A percentile compares a stretch with the other conserved stretches of the same genome.
Conservation (phyloP, 805 yeast genomes). For the Candida ponderosae region DNA sequence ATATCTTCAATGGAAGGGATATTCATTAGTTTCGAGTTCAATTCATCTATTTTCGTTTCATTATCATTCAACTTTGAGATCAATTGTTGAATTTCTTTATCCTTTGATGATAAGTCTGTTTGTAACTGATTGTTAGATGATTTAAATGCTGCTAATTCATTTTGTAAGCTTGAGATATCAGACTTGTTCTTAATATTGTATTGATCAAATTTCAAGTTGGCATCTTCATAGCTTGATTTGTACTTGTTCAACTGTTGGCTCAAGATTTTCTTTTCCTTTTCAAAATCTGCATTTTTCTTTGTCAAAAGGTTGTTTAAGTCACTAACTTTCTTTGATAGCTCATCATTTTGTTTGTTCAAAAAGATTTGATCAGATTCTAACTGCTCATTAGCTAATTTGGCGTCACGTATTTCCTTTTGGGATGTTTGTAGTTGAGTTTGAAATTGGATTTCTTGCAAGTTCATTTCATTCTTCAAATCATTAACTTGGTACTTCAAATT, state of each 20-base stretch:
- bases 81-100: constrained; percentile 15
- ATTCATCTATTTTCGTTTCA: constrained; percentile 19
- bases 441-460: no score
- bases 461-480: constrained; percentile 20
- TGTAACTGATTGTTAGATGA: constrained; percentile 16
- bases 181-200: constrained; percentile 5
- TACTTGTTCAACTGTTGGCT: constrained; percentile 22
- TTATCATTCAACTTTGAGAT: constrained; percentile 14
- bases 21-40: constrained; percentile 24
- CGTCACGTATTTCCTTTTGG: constrained; percentile 16
- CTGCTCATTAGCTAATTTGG: constrained; percentile 14
- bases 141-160: constrained; percentile 14
- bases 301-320: constrained; percentile 17
- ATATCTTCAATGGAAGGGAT: constrained; percentile 32
- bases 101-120: constrained; percentile 16
- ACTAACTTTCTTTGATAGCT: constrained; percentile 17
- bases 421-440: constrained; percentile 6
- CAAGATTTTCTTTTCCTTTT: constrained; percentile 26
- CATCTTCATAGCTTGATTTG: constrained; percentile 9
- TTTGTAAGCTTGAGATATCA: no score
- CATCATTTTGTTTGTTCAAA: constrained; percentile 27
- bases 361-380: constrained; percentile 28
- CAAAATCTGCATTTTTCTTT: constrained; percentile 16
- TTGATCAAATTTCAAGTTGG: constrained; percentile 10
- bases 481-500: constrained; percentile 27